Conservation (phyloP, 2,329 filamentous ascomycete genomes). For the Byssothecium circinans region DNA sequence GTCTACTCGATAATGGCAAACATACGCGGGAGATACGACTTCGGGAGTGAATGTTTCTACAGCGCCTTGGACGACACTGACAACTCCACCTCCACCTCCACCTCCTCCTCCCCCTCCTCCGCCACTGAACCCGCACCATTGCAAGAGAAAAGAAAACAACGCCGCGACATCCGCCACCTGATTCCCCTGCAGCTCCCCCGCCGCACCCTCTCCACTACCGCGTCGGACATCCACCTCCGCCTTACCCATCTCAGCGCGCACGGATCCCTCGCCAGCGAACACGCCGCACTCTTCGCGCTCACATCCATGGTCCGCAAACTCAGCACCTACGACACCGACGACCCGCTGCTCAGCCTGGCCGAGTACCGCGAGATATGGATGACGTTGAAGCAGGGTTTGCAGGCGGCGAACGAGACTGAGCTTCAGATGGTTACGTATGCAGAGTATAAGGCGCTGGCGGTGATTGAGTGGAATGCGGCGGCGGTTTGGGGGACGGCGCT, state of each 20-base stretch:
- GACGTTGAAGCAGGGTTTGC: neutral
- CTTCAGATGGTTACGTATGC: neutral
- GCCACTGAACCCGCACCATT: too few relatives aligned
- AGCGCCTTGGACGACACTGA: neutral
- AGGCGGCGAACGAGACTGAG: neutral
- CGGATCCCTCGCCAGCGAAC: neutral
- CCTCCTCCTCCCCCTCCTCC: too few relatives aligned
- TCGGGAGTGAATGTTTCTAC: slow-evolving; percentile 4
- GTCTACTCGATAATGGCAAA: slow-evolving; percentile 7
- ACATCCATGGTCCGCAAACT: neutral
- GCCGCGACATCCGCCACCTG: neutral
- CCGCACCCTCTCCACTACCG: neutral
- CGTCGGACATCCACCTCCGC: neutral
- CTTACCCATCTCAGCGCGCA: neutral
- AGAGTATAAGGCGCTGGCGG: neutral
- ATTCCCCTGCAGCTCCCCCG: slow-evolving; percentile 1
- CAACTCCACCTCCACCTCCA: neutral
- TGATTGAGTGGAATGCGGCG: neutral
- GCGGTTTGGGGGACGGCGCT: neutral
- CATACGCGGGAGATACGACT: neutral
- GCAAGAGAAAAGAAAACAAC: too few relatives aligned
- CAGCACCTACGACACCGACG: neutral
- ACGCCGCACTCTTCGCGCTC: neutral
- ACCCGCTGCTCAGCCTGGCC: neutral
- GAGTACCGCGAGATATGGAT: neutral